Evolutionary conservation across 345 rosid genomes (phyloP), one percentile per base, ranked within the genome.

Genomic region (Eucalyptus tenuipes): DNA sequence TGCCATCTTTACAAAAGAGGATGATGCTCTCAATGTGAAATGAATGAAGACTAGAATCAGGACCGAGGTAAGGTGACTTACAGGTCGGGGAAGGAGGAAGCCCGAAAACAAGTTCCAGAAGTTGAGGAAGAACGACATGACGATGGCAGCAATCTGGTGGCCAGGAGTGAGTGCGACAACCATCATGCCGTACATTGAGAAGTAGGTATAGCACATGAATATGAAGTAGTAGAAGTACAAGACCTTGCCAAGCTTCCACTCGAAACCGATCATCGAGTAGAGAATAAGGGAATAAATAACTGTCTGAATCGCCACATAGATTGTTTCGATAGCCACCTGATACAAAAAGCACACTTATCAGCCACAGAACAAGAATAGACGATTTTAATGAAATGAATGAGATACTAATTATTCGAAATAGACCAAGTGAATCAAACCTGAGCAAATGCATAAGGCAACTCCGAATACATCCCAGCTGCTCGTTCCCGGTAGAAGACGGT

Each of bases 71-170:
- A 31, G 85, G 20, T 47, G 13, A 88, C 93, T 22, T 79, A 92
- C 94, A 44, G 93, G 91, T 71, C 91, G 89, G 24, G 92, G 86
- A 66, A 93, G 53, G 91, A 93, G 91, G 90, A 88, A 92, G 71
- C 94, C 94, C 2, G 93, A 92, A 90, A 92, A 92, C 88, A 93
- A 88, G 90, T 93, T 93, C 94, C 94, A 93, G 89, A 93, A 90
- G 40, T 89, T 91, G 61, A 90, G 68, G 90, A 93, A 93, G 92
- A 91, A 92, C 64, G 92, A 89, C 92, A 92, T 91, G 22, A 89
- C 88, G 33, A 93, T 91, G 25, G 92, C 87, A 84, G 93, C 94
- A 22, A 93, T 89, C 75, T 91, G 92, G n/a, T 87, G 92, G 49
- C 90, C 90, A 6, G 94, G 93, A 85, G 92, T 92, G 33, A 93